Conservation (phyloP, 2,329 filamentous ascomycete genomes). For the Furcasterigmium sp. region DNA sequence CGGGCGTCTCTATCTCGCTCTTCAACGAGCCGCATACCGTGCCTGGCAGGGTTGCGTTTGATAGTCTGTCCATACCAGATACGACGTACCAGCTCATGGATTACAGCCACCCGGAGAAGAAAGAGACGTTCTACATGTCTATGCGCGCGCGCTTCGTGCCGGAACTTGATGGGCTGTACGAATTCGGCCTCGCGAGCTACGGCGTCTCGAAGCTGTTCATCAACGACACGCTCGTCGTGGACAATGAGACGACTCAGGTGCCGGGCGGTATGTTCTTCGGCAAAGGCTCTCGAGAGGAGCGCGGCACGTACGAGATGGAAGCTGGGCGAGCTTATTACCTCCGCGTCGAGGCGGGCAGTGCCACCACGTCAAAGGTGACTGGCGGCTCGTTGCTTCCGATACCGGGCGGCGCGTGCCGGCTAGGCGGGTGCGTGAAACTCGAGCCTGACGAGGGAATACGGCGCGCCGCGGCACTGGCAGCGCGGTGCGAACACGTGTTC, state of each 20-base stretch:
- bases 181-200: conserved; percentile 26
- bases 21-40: conserved; percentile 12
- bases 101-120: conserved; percentile 13
- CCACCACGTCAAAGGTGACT: conserved; percentile 13
- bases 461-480: conserved; percentile 30
- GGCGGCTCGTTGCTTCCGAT: neutral
- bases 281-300: conserved; percentile 19
- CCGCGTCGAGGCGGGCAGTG: conserved; percentile 18
- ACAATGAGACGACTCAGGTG: conserved; percentile 22
- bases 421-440: conserved; percentile 3
- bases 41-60: conserved; percentile 7
- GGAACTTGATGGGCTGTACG: conserved; percentile 13
- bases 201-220: conserved; percentile 26
- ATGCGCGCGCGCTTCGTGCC: conserved; percentile 13
- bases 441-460: conserved; percentile 7
- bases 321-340: conserved; percentile 22
- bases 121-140: conserved; percentile 13
- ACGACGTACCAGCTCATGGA: conserved; percentile 16
- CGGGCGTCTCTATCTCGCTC: conserved; percentile 12
- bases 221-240: conserved; percentile 22
- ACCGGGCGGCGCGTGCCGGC: conserved; percentile 2
- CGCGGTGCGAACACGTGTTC: conserved; percentile 52
- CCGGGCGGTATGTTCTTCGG: conserved; percentile 1
- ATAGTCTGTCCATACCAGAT: conserved; percentile 11
- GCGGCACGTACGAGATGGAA: conserved; percentile 12